Conservation (phyloP, 768 basidiomycete genomes). For the Naganishia onofrii region DNA sequence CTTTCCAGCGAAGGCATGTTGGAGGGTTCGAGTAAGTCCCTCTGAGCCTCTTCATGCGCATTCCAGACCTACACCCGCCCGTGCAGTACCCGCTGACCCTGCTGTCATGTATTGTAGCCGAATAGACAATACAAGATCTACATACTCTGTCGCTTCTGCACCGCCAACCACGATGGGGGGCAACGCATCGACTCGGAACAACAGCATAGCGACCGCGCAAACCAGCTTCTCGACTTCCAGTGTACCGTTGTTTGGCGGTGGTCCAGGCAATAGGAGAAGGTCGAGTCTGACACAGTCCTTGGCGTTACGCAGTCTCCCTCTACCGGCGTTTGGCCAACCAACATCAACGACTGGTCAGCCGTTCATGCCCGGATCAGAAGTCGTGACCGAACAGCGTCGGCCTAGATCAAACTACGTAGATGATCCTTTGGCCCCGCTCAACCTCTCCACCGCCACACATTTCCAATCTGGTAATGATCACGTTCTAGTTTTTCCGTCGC, state of each 20-base stretch:
- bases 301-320: constrained; percentile 8
- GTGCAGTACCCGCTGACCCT: not conserved
- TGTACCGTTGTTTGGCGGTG: not conserved
- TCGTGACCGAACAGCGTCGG: not conserved
- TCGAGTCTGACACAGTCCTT: constrained; percentile 32
- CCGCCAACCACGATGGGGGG: not conserved
- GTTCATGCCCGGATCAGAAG: not conserved
- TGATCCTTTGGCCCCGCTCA: constrained; percentile 17
- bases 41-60: not conserved
- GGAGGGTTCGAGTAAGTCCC: not conserved
- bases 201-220: constrained; percentile 14
- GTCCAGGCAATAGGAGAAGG: constrained; percentile 16
- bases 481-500: not conserved
- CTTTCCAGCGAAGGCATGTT: not conserved
- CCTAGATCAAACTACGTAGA: not conserved
- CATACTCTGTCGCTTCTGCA: constrained; percentile 8
- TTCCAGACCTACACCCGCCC: not conserved
- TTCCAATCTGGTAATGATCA: not conserved
- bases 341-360: not conserved
- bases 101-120: not conserved
- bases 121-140: not conserved
- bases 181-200: constrained; percentile 8
- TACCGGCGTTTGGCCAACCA: constrained; percentile 11
- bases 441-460: not conserved
- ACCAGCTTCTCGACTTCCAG: constrained; percentile 4